phyloP scores from a whole-genome alignment of 2,329 filamentous ascomycete genomes.

The Westerdykella aurantiaca region DNA sequence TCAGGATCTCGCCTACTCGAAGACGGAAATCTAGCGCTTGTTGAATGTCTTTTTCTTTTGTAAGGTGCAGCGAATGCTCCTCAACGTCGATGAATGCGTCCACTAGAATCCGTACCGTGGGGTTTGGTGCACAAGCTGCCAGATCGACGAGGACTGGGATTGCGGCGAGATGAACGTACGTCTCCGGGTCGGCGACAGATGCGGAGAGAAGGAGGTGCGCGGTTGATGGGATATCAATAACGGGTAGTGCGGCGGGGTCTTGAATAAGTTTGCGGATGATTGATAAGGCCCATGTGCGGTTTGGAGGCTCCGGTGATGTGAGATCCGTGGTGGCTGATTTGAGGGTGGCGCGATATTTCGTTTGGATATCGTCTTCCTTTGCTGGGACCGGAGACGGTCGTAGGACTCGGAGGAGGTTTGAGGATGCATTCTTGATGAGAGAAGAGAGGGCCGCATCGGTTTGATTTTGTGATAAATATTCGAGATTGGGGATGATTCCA shows the following conservation, averaged over 20 bases:
- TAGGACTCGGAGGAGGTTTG: conserved; percentile 46
- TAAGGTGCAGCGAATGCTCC: conserved; percentile 22
- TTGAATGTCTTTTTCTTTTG: conserved; percentile 24
- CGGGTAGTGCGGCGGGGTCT: conserved; percentile 44
- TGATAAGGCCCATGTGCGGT: conserved; percentile 34
- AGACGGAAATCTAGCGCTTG: conserved; percentile 57
- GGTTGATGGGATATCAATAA: conserved; percentile 61
- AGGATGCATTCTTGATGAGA: conserved; percentile 22
- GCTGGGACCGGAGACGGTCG: conserved; percentile 50
- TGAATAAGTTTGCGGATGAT: conserved; percentile 46
- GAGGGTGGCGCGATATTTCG: conserved; percentile 36
- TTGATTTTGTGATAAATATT: conserved; percentile 18
- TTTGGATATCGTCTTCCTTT: conserved; percentile 40
- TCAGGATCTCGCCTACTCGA: conserved; percentile 56
- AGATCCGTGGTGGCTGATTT: conserved; percentile 22
- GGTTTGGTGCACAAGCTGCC: conserved; percentile 56
- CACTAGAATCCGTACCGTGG: conserved; percentile 57
- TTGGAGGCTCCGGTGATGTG: conserved; percentile 31
- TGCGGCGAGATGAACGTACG: conserved; percentile 65
- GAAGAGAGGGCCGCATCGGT: conserved; percentile 8
- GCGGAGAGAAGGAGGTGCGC: conserved; percentile 60
- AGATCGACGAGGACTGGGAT: conserved; percentile 61
- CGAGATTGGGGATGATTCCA: conserved; percentile 19
- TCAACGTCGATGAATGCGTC: conserved; percentile 65
- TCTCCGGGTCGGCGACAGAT: conserved; percentile 60